Conservation (phyloP, 1,284 basidiomycete species). For the Austroboletus olivaceoglutinosus region DNA sequence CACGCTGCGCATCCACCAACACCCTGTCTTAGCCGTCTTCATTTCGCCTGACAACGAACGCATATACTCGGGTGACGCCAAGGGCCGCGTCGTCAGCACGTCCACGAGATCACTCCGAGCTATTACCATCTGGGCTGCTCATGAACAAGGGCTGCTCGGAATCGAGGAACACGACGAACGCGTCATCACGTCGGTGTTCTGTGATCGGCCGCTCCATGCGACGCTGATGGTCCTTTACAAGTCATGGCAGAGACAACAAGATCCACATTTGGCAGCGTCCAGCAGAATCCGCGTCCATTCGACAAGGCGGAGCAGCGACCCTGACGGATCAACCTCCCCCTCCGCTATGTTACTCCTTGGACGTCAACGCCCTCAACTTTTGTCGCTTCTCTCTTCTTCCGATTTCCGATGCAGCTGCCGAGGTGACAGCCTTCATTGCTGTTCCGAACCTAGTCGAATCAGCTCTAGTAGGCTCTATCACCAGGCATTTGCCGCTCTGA, state of each 20-base stretch:
- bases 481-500: not conserved
- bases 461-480: conserved; percentile 55
- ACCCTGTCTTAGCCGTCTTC: conserved; percentile 55
- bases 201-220: not conserved
- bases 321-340: conserved; percentile 51
- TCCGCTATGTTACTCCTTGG: conserved; percentile 60
- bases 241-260: conserved; percentile 86
- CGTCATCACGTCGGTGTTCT: conserved; percentile 67
- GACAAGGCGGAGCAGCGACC: conserved; percentile 56
- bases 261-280: conserved; percentile 42
- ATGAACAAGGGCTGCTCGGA: conserved; percentile 72
- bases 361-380: conserved; percentile 88
- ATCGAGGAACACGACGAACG: conserved; percentile 67
- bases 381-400: conserved; percentile 71
- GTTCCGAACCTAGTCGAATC: conserved; percentile 88
- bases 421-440: conserved; percentile 57
- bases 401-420: conserved; percentile 8
- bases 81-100: conserved; percentile 69
- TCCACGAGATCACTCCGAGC: conserved; percentile 72
- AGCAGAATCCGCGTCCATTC: conserved; percentile 40
- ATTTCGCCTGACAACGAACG: conserved; percentile 70
- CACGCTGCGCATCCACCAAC: conserved; percentile 69
- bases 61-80: conserved; percentile 78
- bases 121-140: conserved; percentile 73
- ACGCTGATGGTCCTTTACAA: conserved; percentile 1